These are phyloP conservation scores for Pseudopediastrum boryanum DNA, from an alignment of 139 green algal species.

Conservation along the genomic window DNA sequence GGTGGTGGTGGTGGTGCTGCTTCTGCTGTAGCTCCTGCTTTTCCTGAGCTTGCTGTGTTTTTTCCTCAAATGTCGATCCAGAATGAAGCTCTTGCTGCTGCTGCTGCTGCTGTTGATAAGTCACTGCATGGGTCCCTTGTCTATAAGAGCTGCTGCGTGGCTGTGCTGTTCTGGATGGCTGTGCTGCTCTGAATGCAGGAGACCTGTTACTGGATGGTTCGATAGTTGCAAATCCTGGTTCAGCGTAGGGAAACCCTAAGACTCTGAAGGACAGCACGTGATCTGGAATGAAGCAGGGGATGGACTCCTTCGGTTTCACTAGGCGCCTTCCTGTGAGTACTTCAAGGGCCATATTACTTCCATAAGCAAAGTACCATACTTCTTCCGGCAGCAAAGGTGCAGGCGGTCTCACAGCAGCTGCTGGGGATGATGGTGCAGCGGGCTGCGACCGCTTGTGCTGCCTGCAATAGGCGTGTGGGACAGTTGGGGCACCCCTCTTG, in stretches of 20 bases:
- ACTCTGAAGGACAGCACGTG: slow-evolving; percentile 18
- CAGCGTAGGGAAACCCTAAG: slow-evolving; percentile 37
- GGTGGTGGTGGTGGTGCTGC: slow-evolving; percentile 24
- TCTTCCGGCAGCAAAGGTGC: slow-evolving; percentile 15
- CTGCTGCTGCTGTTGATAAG: slow-evolving; percentile 9
- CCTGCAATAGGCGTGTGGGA: no score
- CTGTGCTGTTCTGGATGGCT: no score
- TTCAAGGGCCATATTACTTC: slow-evolving; percentile 44
- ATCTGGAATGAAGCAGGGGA: slow-evolving; percentile 21
- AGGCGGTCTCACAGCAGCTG: background rate
- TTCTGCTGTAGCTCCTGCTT: slow-evolving; percentile 1
- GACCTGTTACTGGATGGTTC: background rate
- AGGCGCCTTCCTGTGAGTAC: slow-evolving; percentile 39
- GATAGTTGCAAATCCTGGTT: slow-evolving; percentile 55
- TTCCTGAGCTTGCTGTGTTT: background rate
- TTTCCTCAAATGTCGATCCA: no score
- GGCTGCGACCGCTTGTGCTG: background rate
- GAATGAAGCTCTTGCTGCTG: background rate
- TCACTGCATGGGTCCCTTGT: no score
- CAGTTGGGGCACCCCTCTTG: background rate
- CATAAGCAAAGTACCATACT: slow-evolving; percentile 53
- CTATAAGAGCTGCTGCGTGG: no score
- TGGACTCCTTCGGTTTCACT: slow-evolving; percentile 23
- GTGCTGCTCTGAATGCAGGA: background rate
- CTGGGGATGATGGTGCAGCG: no score